Evolutionary conservation across 2,329 filamentous ascomycete genomes (phyloP).

Genomic region (Pestalotiopsis sp.): DNA sequence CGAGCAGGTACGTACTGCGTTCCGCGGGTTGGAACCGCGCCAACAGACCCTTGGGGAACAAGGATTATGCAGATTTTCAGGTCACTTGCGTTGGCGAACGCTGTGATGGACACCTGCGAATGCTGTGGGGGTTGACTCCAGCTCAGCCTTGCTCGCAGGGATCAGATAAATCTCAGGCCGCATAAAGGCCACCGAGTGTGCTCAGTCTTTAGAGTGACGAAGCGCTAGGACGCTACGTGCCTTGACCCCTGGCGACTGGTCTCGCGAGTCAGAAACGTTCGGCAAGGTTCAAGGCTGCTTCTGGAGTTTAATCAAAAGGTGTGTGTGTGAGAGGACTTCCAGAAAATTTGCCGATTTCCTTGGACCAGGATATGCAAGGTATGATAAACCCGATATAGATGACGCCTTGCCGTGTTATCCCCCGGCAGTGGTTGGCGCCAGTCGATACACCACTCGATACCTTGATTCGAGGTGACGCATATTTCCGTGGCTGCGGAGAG

Average conservation of each 20-base stretch:
- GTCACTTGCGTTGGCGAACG: slow-evolving; percentile 8
- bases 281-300: slow-evolving; percentile 2
- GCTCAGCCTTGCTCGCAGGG: slow-evolving; percentile 11
- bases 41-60: slow-evolving; percentile 1
- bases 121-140: slow-evolving; percentile 7
- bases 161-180: background rate
- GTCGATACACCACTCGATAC: background rate
- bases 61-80: background rate
- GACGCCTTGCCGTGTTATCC: background rate
- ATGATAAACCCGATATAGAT: background rate
- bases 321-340: background rate
- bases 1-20: background rate
- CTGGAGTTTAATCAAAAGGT: slow-evolving; percentile 1
- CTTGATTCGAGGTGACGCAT: background rate
- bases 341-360: slow-evolving; percentile 4
- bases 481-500: background rate
- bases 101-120: slow-evolving; percentile 3
- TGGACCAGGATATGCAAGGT: background rate
- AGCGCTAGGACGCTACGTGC: background rate
- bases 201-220: background rate
- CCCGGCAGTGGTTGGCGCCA: background rate
- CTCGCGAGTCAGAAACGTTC: slow-evolving; percentile 6
- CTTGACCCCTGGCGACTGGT: background rate
- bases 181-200: slow-evolving; percentile 3
- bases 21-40: background rate